Evolutionary conservation across 805 yeast species (phyloP).

Genomic region (Yarrowia porcina): DNA sequence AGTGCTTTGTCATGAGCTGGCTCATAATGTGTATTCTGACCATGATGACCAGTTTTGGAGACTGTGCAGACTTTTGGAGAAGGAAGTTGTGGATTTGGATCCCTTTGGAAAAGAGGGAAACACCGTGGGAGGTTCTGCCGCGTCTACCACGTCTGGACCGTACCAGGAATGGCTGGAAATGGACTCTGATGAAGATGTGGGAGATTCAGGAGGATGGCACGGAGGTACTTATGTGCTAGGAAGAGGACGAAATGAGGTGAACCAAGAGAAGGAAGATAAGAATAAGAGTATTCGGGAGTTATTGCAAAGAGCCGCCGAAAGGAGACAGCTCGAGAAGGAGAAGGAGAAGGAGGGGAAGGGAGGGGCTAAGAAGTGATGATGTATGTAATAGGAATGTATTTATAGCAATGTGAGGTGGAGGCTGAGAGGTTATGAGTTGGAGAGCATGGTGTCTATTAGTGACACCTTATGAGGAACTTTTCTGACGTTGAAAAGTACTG

Average conservation of each 20-base stretch:
- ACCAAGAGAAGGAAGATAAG: conserved; percentile 17
- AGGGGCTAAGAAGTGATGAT: not conserved
- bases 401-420: no score
- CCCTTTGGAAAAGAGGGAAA: conserved; percentile 36
- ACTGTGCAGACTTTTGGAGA: conserved; percentile 37
- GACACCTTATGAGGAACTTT: no score
- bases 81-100: conserved; percentile 37
- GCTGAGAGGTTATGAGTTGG: no score
- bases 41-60: conserved; percentile 41
- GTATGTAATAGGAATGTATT: not conserved
- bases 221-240: conserved; percentile 33
- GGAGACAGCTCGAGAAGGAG: conserved; percentile 15
- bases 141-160: not conserved
- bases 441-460: no score
- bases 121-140: conserved; percentile 26
- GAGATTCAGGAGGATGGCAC: conserved; percentile 34
- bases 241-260: not conserved
- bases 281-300: conserved; percentile 5
- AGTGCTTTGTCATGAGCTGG: conserved; percentile 42
- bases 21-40: conserved; percentile 40
- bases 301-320: conserved; percentile 12
- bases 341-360: not conserved
- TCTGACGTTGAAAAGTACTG: no score
- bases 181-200: conserved; percentile 24
- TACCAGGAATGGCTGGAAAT: conserved; percentile 22